Conservation (phyloP, 768 basidiomycete species). For the Pleurotus cornucopiae region DNA sequence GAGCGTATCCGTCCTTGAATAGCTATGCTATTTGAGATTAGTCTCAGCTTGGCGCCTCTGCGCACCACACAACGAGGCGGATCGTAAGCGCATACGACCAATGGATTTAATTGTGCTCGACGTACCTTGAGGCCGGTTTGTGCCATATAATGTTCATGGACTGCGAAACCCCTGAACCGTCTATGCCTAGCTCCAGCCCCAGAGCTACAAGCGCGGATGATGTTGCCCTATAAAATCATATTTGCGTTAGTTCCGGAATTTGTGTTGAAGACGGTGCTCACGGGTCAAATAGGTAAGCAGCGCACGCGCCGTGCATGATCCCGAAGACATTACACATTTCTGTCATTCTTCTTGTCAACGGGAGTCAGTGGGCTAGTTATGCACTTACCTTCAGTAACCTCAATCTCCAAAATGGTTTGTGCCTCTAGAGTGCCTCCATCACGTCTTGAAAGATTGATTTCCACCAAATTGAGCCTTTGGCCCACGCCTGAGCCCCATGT, state of each 20-base stretch:
- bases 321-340: constrained; percentile 54
- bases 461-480: constrained; percentile 28
- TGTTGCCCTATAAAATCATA: constrained; percentile 31
- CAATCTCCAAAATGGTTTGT: constrained; percentile 35
- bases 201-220: constrained; percentile 38
- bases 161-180: constrained; percentile 45
- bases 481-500: constrained; percentile 36
- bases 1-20: constrained; percentile 38
- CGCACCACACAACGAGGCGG: neutral
- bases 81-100: no score
- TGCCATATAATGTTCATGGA: constrained; percentile 51
- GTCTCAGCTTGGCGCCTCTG: constrained; percentile 38
- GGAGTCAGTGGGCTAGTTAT: neutral
- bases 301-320: constrained; percentile 52
- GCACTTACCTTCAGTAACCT: constrained; percentile 29
- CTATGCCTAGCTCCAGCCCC: constrained; percentile 32
- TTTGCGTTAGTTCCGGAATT: neutral
- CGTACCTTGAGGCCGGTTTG: constrained; percentile 34
- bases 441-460: constrained; percentile 28
- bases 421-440: constrained; percentile 18
- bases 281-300: constrained; percentile 54
- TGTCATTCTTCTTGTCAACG: constrained; percentile 16
- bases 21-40: constrained; percentile 37
- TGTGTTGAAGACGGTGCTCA: constrained; percentile 20
- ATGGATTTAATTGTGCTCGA: neutral